Base-by-base conservation (phyloP, 257 asterid genomes). In the Pogostemon cablin region DNA sequence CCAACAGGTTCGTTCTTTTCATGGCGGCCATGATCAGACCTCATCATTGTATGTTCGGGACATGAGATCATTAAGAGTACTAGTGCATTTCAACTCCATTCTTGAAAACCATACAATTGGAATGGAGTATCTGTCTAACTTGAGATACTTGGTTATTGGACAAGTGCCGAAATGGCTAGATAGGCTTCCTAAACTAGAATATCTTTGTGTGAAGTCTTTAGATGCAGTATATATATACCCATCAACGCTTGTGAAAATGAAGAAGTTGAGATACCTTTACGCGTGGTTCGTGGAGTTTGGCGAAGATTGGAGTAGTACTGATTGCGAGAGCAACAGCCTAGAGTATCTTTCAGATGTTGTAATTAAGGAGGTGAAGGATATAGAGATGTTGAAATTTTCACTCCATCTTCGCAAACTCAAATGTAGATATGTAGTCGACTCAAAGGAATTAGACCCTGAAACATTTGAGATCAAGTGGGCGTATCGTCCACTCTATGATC, bases 21-120 rank as follows among this genome's bases (percentile, higher is more conserved):
- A 68, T 9, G 71, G 80, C 38, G 61, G 25, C 32, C 32, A 15
- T 15, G 17, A 25, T 3, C 47, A 59, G 44, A 56, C 6, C 59
- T 48, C 65, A n/a, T 53, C 53, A 7, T 69, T 65, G 4, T 55
- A 59, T 44, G 62, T 69, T 47, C 60, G 55, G 7, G 62, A 69
- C 15, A 62, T 75, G 75, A 69, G 65, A 38, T 66, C 47, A 42
- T 72, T 75, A 2, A 44, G 75, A 65, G 80, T 69, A 43, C 47
- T 55, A n/a, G n/a, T 75, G 61, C 57, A 69, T 68, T 37, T 17
- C 66, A 58, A 17, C 11, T 34, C 9, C 4, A n/a, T 40, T 61
- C 48, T n/a, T 0, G 7, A 38, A 5, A 0, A 39, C 8, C 6
- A 12, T 9, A 39, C 41, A 15, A 7, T 41, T 12, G 67, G 67